Conservation (phyloP, 2,329 filamentous ascomycete species). For the Fusarium acutatum region DNA sequence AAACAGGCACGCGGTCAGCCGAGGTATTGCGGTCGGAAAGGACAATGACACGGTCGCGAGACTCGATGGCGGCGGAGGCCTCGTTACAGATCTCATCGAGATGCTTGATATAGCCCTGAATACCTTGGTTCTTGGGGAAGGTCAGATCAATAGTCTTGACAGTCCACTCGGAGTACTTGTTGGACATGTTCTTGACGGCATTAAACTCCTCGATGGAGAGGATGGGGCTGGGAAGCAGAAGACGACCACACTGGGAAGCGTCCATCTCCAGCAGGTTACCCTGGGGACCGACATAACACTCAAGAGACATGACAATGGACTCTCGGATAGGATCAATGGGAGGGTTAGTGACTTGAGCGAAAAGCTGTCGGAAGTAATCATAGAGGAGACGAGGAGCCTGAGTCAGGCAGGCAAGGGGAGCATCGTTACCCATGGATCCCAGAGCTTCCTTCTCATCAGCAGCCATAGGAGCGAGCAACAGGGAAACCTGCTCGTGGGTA, state of each 20-base stretch:
- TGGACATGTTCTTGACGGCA: constrained; percentile 79
- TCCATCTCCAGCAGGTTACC: constrained; percentile 96
- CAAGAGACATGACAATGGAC: constrained; percentile 97
- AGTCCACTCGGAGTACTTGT: constrained; percentile 80
- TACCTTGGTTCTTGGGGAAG: constrained; percentile 85
- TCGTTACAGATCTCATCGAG: constrained; percentile 89
- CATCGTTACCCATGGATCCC: constrained; percentile 98
- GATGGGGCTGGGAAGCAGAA: constrained; percentile 88
- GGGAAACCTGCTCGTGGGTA: constrained; percentile 92
- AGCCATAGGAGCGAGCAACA: constrained; percentile 93
- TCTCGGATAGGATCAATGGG: constrained; percentile 97
- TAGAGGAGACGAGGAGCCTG: constrained; percentile 87
- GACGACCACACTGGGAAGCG: constrained; percentile 82
- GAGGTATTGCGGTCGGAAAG: constrained; percentile 89
- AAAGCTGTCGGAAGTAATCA: constrained; percentile 97
- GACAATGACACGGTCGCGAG: constrained; percentile 84
- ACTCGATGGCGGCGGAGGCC: constrained; percentile 83
- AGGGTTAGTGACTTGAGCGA: constrained; percentile 97
- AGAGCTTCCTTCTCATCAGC: constrained; percentile 97
- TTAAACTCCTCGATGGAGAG: constrained; percentile 92
- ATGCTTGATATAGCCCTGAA: constrained; percentile 84
- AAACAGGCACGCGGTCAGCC: constrained; percentile 83
- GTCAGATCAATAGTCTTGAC: constrained; percentile 93
- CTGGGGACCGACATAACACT: constrained; percentile 95
- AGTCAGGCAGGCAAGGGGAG: constrained; percentile 90